Conservation (phyloP, 2,329 filamentous ascomycete genomes). For the Xylariaceae sp. region DNA sequence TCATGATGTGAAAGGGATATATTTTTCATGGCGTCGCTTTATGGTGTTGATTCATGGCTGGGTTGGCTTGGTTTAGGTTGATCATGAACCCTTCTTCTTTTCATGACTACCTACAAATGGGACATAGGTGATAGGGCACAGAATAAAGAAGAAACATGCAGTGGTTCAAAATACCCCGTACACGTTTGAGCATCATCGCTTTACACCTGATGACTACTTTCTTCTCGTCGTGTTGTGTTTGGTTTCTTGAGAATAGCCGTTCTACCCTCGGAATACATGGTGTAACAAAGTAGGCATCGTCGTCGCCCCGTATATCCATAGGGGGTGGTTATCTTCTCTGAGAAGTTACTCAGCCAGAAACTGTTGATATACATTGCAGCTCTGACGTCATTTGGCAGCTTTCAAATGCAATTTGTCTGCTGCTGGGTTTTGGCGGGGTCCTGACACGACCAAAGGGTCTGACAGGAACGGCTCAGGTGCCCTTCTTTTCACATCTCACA, state of each 20-base stretch:
- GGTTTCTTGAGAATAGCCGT: no score
- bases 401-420: no score
- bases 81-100: constrained; percentile 1
- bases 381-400: constrained; percentile 19
- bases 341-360: neutral
- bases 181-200: neutral
- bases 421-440: neutral
- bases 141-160: constrained; percentile 11
- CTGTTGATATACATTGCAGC: neutral
- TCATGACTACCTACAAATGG: constrained; percentile 7
- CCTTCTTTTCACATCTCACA: neutral
- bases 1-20: constrained; percentile 20
- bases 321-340: neutral
- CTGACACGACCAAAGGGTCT: neutral
- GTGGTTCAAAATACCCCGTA: neutral
- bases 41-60: constrained; percentile 8
- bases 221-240: neutral
- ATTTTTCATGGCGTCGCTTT: constrained; percentile 7
- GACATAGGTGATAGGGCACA: constrained; percentile 7
- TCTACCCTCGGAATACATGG: no score
- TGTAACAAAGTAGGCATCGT: neutral
- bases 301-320: neutral
- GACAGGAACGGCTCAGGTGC: constrained; percentile 7
- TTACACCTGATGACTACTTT: neutral
- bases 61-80: constrained; percentile 7